Percentiles rank a stretch among this genome's conserved stretches.
Conservation (phyloP, 192 early-diverging fungal species). For the Backusella psychrophila region DNA sequence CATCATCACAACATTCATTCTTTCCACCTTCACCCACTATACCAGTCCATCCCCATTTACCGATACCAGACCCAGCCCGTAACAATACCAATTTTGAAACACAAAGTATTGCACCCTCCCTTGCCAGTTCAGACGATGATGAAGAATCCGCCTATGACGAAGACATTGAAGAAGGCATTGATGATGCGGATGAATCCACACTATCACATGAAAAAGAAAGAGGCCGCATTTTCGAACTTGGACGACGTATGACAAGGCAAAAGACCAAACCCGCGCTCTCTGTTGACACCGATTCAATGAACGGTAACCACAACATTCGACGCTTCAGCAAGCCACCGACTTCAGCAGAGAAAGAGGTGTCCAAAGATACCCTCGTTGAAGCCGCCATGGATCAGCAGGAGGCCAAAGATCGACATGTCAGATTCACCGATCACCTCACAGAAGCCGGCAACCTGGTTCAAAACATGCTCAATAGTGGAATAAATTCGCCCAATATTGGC, state of each 20-base stretch:
- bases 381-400: constrained; percentile 20
- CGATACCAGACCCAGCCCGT: background rate
- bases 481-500: background rate
- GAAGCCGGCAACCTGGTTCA: constrained; percentile 30
- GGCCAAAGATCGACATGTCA: constrained; percentile 26
- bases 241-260: background rate
- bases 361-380: constrained; percentile 19
- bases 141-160: background rate
- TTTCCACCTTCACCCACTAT: background rate
- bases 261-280: background rate
- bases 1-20: background rate
- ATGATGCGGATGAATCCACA: background rate
- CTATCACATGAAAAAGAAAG: background rate
- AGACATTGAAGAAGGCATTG: background rate
- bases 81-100: background rate
- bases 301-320: background rate
- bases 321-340: background rate
- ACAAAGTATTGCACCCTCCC: background rate
- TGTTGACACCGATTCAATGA: background rate
- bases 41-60: background rate
- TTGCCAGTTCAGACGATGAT: background rate
- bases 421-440: constrained; percentile 23
- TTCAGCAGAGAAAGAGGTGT: background rate
- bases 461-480: constrained; percentile 19
- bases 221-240: background rate